These are phyloP conservation scores for Xanthoconium purpureum DNA, from an alignment of 768 basidiomycete species.

Conservation along the genomic window DNA sequence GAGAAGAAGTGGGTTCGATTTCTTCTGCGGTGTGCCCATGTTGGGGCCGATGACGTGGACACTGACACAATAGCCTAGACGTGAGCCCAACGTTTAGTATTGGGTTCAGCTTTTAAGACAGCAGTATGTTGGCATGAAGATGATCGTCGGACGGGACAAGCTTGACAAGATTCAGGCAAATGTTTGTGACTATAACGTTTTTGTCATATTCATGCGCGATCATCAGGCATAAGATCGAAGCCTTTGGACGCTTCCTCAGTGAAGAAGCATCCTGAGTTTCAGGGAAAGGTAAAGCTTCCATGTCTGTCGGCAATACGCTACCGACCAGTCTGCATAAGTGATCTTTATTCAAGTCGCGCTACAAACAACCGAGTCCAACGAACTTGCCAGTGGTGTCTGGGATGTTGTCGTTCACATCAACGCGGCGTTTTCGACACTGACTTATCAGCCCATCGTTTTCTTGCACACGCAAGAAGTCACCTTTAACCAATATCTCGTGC, in stretches of 20 bases:
- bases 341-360: constrained; percentile 87
- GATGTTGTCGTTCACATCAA: constrained; percentile 77
- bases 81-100: constrained; percentile 73
- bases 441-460: constrained; percentile 86
- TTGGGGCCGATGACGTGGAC: not conserved
- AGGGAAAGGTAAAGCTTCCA: constrained; percentile 74
- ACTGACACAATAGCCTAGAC: constrained; percentile 36
- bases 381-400: constrained; percentile 67
- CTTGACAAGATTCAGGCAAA: constrained; percentile 76
- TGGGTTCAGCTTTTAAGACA: constrained; percentile 80
- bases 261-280: constrained; percentile 71
- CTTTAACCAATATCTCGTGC: constrained; percentile 80
- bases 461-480: constrained; percentile 81
- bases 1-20: constrained; percentile 53
- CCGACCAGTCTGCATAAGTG: too few relatives aligned
- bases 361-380: constrained; percentile 75
- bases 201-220: not conserved
- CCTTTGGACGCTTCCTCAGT: constrained; percentile 73
- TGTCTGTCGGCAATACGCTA: too few relatives aligned
- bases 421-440: constrained; percentile 76
- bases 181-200: not conserved
- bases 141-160: constrained; percentile 87
- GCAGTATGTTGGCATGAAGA: constrained; percentile 81
- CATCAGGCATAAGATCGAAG: constrained; percentile 77
- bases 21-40: constrained; percentile 1